These are phyloP conservation scores for Prosopis cineraria DNA, from an alignment of 306 rosid species.

Conservation along the genomic window DNA sequence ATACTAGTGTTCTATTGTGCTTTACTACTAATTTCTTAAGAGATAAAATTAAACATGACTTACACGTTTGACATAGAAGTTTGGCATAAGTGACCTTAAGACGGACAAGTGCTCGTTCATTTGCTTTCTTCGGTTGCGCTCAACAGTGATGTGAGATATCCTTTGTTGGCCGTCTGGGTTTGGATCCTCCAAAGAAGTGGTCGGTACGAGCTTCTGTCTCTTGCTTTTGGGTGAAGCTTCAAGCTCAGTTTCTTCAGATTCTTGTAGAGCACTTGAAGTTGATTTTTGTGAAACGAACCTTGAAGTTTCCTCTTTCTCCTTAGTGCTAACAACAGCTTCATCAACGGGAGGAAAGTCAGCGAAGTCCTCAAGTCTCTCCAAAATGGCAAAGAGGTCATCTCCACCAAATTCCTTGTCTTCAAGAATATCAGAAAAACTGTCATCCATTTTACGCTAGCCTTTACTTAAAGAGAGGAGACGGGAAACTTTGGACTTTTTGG, in stretches of 20 bases:
- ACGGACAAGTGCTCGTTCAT: conserved; percentile 92
- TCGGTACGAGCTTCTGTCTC: conserved; percentile 45
- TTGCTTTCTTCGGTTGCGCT: conserved; percentile 95
- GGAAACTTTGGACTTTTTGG: conserved; percentile 1
- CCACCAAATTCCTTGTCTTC: conserved; percentile 50
- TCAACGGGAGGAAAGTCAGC: conserved; percentile 49
- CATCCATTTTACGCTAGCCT: conserved; percentile 41
- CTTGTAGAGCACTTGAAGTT: conserved; percentile 43
- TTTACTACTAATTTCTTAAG: neutral
- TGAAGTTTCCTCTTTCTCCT: conserved; percentile 37
- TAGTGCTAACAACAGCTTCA: neutral
- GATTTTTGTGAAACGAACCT: conserved; percentile 61
- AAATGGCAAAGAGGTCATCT: conserved; percentile 75
- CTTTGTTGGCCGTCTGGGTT: conserved; percentile 63
- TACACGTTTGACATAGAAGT: conserved; percentile 92
- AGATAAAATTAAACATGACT: conserved; percentile 19
- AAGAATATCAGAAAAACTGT: conserved; percentile 51
- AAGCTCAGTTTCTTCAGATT: conserved; percentile 63
- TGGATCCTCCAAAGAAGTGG: conserved; percentile 42
- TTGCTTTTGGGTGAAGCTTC: conserved; percentile 61
- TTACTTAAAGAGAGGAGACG: neutral
- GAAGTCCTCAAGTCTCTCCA: conserved; percentile 72
- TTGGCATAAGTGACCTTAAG: conserved; percentile 90
- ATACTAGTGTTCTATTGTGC: neutral
- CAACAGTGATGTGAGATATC: conserved; percentile 88